Base-by-base conservation (phyloP, 2,329 filamentous ascomycete genomes). In the Sporothrix protearum region DNA sequence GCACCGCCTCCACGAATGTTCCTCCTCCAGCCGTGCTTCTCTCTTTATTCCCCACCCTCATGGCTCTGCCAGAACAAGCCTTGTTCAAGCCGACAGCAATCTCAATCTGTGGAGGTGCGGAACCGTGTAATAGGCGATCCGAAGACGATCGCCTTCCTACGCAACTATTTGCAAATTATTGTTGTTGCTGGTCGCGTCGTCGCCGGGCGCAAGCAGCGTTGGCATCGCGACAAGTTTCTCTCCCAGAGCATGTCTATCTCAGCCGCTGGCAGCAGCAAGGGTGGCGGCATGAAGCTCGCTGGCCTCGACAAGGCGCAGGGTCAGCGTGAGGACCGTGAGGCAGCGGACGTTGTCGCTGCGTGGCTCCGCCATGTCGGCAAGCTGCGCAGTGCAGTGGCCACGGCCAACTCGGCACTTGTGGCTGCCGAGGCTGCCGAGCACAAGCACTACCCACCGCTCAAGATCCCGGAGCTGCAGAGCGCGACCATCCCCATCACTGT, bases 231-330 rank as follows among this genome's bases (percentile, higher is more conserved):
- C 80, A 91, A 88, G 73, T 89, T 93, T 73, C 84, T 98, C 14
- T 88, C 92, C 1, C 93, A 97, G 80, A 90, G 91, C 77, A 97
- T 97, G 92, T 89, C 91, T 71, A 97, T 98, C 73, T 92, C 93
- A 0, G 77, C 76, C 1, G 87, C 90, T 2, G 74, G 73, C 51
- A 90, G 89, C 2, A 87, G 89, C 69, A 93, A 92, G 76, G 90
- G 95, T 3, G 90, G 94, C 4, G 80, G 80, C 10, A 97, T 98
- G 95, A 98, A 97, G 81, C 87, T 98, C 25, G 88, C 91, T 0
- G 91, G 93, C 14, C 84, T 98, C 53, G 94, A 97, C 80, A 95
- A 92, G 80, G 87, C 89, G 3, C 94, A 97, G 79, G 85, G 87
- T n/a, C 85, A 88, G 30, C 91, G 93, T 72, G 95, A 97, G 81